These are phyloP conservation scores for Vitis hybrid DNA, from an alignment of 177 flowering plant species.

Conservation along the genomic window DNA sequence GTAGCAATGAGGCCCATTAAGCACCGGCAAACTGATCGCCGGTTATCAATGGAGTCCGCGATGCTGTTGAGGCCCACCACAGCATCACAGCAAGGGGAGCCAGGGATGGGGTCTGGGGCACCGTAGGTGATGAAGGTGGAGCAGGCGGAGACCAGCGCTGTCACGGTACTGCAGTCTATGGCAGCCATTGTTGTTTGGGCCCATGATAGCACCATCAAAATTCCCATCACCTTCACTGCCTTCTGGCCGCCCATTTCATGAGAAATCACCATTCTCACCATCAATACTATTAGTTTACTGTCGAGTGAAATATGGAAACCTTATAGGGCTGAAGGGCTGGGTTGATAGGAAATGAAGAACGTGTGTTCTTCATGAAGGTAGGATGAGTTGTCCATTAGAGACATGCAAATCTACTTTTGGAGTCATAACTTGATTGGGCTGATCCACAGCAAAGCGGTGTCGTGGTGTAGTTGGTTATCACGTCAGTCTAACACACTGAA, in stretches of 20 bases:
- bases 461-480: constrained; percentile 43
- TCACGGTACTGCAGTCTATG: constrained; percentile 52
- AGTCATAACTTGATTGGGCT: accelerated
- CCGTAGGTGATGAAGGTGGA: constrained; percentile 55
- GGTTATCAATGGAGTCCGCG: constrained; percentile 28
- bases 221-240: neutral
- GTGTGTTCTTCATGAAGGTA: constrained; percentile 19
- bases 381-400: neutral
- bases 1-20: constrained; percentile 42
- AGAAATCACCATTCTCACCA: neutral
- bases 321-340: constrained; percentile 6
- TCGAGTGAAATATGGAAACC: neutral
- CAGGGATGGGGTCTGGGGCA: constrained; percentile 48
- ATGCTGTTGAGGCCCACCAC: constrained; percentile 35
- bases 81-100: constrained; percentile 67
- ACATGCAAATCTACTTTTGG: no score
- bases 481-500: constrained; percentile 36
- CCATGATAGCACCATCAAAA: constrained; percentile 12
- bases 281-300: neutral
- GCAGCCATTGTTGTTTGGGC: neutral
- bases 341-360: constrained; percentile 25
- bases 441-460: constrained; percentile 10
- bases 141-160: constrained; percentile 47
- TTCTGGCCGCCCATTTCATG: constrained; percentile 6
- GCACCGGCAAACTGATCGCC: constrained; percentile 48